Conservation (phyloP, 352 stramenopile genomes). For the Globisporangium camurandrum region DNA sequence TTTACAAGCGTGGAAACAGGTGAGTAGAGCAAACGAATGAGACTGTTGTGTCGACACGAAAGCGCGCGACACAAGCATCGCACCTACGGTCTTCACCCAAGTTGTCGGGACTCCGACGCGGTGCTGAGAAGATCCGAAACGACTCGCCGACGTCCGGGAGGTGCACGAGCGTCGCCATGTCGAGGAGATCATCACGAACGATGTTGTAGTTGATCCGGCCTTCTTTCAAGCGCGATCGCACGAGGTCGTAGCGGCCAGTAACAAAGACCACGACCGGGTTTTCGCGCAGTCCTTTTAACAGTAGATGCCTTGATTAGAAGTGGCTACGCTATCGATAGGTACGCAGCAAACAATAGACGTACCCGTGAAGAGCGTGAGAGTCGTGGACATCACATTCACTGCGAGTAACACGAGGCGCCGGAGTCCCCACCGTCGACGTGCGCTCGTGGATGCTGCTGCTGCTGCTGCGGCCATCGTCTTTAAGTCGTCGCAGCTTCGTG, state of each 20-base stretch:
- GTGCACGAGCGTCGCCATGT: constrained; percentile 10
- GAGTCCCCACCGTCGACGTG: not conserved
- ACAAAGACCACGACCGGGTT: constrained; percentile 22
- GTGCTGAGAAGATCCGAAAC: constrained; percentile 24
- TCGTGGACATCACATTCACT: constrained; percentile 18
- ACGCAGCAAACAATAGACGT: too few relatives aligned
- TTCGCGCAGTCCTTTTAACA: constrained; percentile 25
- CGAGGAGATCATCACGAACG: constrained; percentile 13
- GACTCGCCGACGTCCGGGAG: constrained; percentile 13
- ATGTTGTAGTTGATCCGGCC: constrained; percentile 24
- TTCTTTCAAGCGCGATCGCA: constrained; percentile 15
- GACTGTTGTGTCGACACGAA: too few relatives aligned
- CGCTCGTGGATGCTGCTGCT: too few relatives aligned
- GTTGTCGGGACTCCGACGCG: constrained; percentile 21
- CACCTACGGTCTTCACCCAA: constrained; percentile 30
- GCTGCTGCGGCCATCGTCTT: too few relatives aligned
- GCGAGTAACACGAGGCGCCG: constrained; percentile 5
- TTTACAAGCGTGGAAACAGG: too few relatives aligned
- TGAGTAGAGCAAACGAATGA: too few relatives aligned
- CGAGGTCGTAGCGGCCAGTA: constrained; percentile 15
- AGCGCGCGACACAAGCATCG: too few relatives aligned
- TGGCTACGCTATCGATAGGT: too few relatives aligned
- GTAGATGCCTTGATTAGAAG: too few relatives aligned
- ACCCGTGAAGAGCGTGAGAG: constrained; percentile 24
- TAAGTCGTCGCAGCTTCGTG: too few relatives aligned